A percentile compares a stretch with the other conserved stretches of the same genome.
Conservation (phyloP, 202 grass and related monocot species). For the Setaria viridis region DNA sequence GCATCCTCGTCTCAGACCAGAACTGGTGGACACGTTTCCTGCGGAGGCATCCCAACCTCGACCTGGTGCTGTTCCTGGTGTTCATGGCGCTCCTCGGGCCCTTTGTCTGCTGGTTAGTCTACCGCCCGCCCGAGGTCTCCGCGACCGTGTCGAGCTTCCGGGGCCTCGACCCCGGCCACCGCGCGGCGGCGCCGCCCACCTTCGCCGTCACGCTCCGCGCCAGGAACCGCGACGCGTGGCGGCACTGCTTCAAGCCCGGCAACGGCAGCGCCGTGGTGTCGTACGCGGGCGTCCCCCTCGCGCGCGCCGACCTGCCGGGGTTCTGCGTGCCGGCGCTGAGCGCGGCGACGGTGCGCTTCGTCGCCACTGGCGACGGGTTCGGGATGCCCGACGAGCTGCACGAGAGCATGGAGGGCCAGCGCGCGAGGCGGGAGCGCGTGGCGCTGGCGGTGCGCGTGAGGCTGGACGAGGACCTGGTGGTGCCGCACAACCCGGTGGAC, state of each 20-base stretch:
- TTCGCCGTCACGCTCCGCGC: conserved; percentile 14
- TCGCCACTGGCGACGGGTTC: neutral
- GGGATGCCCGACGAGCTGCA: neutral
- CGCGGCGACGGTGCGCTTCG: neutral
- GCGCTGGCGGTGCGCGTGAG: neutral
- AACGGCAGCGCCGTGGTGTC: neutral
- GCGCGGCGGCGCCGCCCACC: neutral
- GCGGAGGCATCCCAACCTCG: neutral
- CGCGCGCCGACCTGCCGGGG: neutral
- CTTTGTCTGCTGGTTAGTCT: neutral
- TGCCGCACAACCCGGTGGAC: neutral
- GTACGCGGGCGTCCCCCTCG: conserved; percentile 13
- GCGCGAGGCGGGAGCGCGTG: conserved; percentile 1
- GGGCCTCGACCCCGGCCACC: neutral
- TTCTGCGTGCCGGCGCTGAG: conserved; percentile 3
- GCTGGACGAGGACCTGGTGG: neutral
- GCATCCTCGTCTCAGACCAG: neutral
- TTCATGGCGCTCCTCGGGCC: too few relatives aligned
- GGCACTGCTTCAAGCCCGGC: neutral
- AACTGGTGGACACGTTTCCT: neutral
- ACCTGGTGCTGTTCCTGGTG: neutral
- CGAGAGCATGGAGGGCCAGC: conserved; percentile 3
- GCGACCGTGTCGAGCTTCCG: neutral
- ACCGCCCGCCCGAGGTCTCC: neutral
- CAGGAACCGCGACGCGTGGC: neutral